Evolutionary conservation across 2,329 filamentous ascomycete genomes (phyloP), one percentile per base, ranked within the genome.

Genomic region (Ophiostoma sp.): DNA sequence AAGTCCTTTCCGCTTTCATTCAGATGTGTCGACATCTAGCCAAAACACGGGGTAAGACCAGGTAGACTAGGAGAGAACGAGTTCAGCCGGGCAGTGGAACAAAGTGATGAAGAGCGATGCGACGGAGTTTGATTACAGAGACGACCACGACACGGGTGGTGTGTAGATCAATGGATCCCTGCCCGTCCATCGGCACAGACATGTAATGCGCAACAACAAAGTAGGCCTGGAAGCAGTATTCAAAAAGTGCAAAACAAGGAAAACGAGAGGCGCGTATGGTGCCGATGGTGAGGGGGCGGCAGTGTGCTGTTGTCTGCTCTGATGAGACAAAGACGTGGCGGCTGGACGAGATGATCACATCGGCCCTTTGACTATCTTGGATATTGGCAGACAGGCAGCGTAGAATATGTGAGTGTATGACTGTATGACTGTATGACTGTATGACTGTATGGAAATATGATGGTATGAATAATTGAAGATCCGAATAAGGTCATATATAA

Each of bases 241-340:
- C 11, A 63, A 63, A 8, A 52, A 52, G 12, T 2, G 40, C 12
- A 16, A 41, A 42, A 40, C 38, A 44, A 41, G 60, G 60, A n/a
- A 63, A 44, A 63, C 38, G 42, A 63, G 60, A 41, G 38, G 60
- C 49, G 14, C 38, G 55, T 18, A 60, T 60, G 11, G 55, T 60
- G 55, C 55, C 55, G 55, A 60, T 38, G 55, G 55, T 36, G 55
- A 27, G 55, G 36, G 7, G 58, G 58, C 36, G 36, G 58, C 14
- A n/a, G 49, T 27, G 8, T 55, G 4, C 49, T 18, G 49, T 47
- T 18, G 49, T 14, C 49, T 55, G 8, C n/a, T 27, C 16, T 14
- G 49, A 55, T 55, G 45, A n/a, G 45, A 11, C 49, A 27, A 55
- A 27, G 49, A 27, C 27, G 27, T 27, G 27, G 27, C 27, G 27